Percentiles rank a stretch among this genome's conserved stretches.
These are phyloP conservation scores for Harrya chromipes DNA, from an alignment of 768 basidiomycete genomes.

Conservation along the genomic window DNA sequence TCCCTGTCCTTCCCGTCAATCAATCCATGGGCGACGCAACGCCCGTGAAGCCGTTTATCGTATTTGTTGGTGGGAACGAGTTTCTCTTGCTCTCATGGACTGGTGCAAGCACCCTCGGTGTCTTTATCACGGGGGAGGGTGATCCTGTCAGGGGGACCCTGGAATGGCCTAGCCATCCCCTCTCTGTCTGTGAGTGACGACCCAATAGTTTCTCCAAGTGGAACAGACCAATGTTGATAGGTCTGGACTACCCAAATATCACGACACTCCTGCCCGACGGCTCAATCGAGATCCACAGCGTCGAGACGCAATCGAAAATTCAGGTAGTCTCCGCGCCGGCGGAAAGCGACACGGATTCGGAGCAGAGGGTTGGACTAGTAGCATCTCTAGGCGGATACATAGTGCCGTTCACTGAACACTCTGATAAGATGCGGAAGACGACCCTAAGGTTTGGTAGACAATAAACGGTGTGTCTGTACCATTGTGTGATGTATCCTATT, in stretches of 20 bases:
- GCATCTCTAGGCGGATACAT: constrained; percentile 37
- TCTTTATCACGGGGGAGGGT: constrained; percentile 82
- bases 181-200: constrained; percentile 61
- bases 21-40: constrained; percentile 51
- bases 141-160: constrained; percentile 90
- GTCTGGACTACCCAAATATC: constrained; percentile 79
- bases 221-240: constrained; percentile 35
- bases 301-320: constrained; percentile 68
- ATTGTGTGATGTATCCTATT: background rate
- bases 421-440: constrained; percentile 38
- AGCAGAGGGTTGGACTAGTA: constrained; percentile 28
- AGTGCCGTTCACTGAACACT: constrained; percentile 41
- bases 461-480: constrained; percentile 24
- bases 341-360: constrained; percentile 21
- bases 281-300: constrained; percentile 76
- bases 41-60: constrained; percentile 64
- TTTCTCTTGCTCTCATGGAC: constrained; percentile 87
- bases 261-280: constrained; percentile 75
- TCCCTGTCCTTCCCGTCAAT: constrained; percentile 74
- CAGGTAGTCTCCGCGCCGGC: constrained; percentile 61
- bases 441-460: constrained; percentile 27
- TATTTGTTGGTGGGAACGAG: constrained; percentile 71
- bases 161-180: constrained; percentile 79
- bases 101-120: constrained; percentile 73
- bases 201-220: background rate